Percentiles rank a stretch among this genome's conserved stretches.
These are phyloP conservation scores for Hericium coralloides DNA, from an alignment of 768 basidiomycete species.

Conservation along the genomic window DNA sequence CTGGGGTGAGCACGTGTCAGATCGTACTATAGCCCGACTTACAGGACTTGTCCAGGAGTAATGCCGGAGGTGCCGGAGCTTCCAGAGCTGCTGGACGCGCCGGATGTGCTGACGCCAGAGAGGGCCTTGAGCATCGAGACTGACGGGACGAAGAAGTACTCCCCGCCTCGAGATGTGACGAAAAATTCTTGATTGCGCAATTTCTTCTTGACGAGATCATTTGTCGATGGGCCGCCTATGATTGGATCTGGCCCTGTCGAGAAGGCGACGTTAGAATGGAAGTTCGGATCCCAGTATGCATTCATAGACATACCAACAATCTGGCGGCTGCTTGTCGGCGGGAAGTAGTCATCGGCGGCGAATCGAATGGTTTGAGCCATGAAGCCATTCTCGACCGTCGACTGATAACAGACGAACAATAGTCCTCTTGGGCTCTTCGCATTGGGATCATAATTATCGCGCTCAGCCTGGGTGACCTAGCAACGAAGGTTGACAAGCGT, in stretches of 20 bases:
- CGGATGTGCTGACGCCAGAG: background rate
- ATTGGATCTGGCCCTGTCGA: background rate
- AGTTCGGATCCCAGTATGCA: background rate
- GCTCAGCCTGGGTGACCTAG: background rate
- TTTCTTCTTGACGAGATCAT: background rate
- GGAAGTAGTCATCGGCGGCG: background rate
- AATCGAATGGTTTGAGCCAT: constrained; percentile 17
- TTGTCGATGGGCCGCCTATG: background rate
- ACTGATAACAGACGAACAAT: constrained; percentile 29
- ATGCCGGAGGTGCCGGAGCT: too few relatives aligned
- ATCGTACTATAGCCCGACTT: too few relatives aligned
- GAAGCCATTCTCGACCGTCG: constrained; percentile 29
- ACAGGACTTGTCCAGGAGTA: too few relatives aligned
- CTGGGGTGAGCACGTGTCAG: too few relatives aligned
- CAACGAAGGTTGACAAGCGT: background rate
- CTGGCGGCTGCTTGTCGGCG: background rate
- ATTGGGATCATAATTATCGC: background rate
- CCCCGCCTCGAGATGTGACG: constrained; percentile 1
- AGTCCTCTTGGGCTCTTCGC: constrained; percentile 12
- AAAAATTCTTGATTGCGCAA: background rate
- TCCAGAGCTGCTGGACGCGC: too few relatives aligned
- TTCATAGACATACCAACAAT: background rate
- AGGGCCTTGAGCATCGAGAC: background rate
- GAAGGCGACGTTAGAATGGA: background rate
- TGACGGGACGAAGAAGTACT: constrained; percentile 4